These are phyloP conservation scores for Sanghuangporus baumii DNA, from an alignment of 1,284 basidiomycete species.

Conservation along the genomic window DNA sequence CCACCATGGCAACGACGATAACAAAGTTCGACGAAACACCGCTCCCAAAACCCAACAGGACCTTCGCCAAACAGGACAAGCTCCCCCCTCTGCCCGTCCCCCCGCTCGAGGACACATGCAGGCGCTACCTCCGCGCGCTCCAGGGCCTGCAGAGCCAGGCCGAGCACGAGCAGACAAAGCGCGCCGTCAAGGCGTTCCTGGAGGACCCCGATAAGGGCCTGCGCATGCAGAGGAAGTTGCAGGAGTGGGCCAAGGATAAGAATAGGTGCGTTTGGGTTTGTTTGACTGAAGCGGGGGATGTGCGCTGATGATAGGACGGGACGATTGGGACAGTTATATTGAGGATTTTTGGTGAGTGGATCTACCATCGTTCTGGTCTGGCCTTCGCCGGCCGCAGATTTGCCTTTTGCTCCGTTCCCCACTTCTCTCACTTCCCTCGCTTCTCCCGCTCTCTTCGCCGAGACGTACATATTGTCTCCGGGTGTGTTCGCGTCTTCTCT, in stretches of 20 bases:
- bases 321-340: slow-evolving; percentile 69
- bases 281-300: not conserved
- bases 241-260: slow-evolving; percentile 69
- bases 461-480: not conserved
- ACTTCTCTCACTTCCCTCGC: not conserved
- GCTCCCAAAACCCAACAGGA: slow-evolving; percentile 30
- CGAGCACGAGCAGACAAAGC: slow-evolving; percentile 65
- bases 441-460: not conserved
- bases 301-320: not conserved
- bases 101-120: slow-evolving; percentile 80
- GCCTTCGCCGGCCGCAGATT: not conserved
- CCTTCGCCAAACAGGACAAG: slow-evolving; percentile 58
- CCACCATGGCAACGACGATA: slow-evolving; percentile 20
- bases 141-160: slow-evolving; percentile 65
- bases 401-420: not conserved
- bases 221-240: slow-evolving; percentile 70
- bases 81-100: slow-evolving; percentile 93
- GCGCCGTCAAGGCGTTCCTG: slow-evolving; percentile 76
- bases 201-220: slow-evolving; percentile 63
- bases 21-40: slow-evolving; percentile 26
- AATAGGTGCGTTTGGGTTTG: slow-evolving; percentile 46
- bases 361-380: not conserved
- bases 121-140: slow-evolving; percentile 79
- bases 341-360: slow-evolving; percentile 92
- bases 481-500: not conserved